Evolutionary conservation across 805 yeast genomes (phyloP).

Genomic region (Danielia oregonensis): DNA sequence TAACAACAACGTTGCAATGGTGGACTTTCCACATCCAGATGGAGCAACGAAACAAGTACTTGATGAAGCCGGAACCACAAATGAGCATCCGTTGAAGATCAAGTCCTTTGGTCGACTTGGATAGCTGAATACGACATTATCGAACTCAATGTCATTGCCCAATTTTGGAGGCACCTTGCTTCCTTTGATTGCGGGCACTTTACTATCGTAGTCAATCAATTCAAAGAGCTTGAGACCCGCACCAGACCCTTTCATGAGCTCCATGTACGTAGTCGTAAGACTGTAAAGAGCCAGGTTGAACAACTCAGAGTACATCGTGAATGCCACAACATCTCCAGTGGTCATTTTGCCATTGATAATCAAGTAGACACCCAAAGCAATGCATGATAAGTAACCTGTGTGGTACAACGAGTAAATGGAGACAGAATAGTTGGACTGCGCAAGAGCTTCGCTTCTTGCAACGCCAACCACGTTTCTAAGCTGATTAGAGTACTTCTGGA

Average conservation of each 20-base stretch:
- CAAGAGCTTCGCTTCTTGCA: slow-evolving; percentile 42
- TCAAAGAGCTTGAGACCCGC: slow-evolving; percentile 43
- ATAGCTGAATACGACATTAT: slow-evolving; percentile 38
- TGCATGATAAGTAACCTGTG: slow-evolving; percentile 40
- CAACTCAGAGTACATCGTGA: slow-evolving; percentile 43
- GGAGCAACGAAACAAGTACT: slow-evolving; percentile 50
- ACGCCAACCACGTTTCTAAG: slow-evolving; percentile 39
- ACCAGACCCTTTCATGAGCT: slow-evolving; percentile 46
- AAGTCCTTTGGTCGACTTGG: slow-evolving; percentile 36
- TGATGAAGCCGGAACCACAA: slow-evolving; percentile 32
- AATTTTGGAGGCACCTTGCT: slow-evolving; percentile 17
- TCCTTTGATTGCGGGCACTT: slow-evolving; percentile 36
- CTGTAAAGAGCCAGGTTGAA: slow-evolving; percentile 43
- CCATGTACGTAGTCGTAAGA: slow-evolving; percentile 43
- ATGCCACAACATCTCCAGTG: slow-evolving; percentile 46
- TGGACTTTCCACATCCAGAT: slow-evolving; percentile 60
- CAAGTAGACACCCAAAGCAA: slow-evolving; percentile 40
- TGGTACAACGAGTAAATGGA: slow-evolving; percentile 41
- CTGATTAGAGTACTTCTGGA: slow-evolving; percentile 35
- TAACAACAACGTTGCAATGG: slow-evolving; percentile 51
- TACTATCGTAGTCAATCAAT: slow-evolving; percentile 35
- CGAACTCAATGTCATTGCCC: slow-evolving; percentile 35
- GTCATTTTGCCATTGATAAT: slow-evolving; percentile 42
- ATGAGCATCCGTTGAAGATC: slow-evolving; percentile 36
- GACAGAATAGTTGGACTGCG: slow-evolving; percentile 42